These are phyloP conservation scores for Schizochytrium sp. DNA, from an alignment of 108 stramenopile species.

Conservation along the genomic window DNA sequence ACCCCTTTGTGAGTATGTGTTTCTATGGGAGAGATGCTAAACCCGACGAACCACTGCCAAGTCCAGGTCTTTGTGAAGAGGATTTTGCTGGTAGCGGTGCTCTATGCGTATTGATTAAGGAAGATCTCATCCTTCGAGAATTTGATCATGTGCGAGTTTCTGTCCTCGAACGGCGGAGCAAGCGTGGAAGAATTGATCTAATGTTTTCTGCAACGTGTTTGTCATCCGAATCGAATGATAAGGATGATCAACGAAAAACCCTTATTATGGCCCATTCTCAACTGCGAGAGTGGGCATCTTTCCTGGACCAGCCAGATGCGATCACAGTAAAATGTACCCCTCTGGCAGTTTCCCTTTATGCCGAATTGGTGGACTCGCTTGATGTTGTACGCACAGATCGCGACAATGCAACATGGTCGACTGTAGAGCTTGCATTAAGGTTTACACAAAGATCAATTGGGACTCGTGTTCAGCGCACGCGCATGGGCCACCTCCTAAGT, in stretches of 20 bases:
- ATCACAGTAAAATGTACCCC: not conserved
- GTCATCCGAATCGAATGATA: not conserved
- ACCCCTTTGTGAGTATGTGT: not conserved
- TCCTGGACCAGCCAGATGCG: slow-evolving; percentile 51
- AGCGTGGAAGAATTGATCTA: not conserved
- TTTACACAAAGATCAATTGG: slow-evolving; percentile 32
- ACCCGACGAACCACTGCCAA: not conserved
- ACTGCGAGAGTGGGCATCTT: slow-evolving; percentile 14
- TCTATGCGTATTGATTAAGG: not conserved
- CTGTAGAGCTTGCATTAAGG: not conserved
- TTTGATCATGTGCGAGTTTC: not conserved
- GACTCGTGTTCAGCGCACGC: slow-evolving; percentile 22
- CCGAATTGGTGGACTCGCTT: not conserved
- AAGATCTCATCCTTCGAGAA: not conserved
- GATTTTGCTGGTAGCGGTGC: slow-evolving; percentile 38
- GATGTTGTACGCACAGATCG: slow-evolving; percentile 16
- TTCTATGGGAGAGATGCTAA: slow-evolving; percentile 24
- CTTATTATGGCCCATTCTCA: not conserved
- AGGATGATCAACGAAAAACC: not conserved
- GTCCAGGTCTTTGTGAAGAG: slow-evolving; percentile 17
- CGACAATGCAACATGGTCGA: not conserved
- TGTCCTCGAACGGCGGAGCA: slow-evolving; percentile 22
- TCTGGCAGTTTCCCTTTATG: not conserved
- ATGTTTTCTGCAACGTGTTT: not conserved
- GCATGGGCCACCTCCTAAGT: not conserved